phyloP scores from a whole-genome alignment of 805 yeast genomes.

The Metschnikowia kunwiensis region DNA sequence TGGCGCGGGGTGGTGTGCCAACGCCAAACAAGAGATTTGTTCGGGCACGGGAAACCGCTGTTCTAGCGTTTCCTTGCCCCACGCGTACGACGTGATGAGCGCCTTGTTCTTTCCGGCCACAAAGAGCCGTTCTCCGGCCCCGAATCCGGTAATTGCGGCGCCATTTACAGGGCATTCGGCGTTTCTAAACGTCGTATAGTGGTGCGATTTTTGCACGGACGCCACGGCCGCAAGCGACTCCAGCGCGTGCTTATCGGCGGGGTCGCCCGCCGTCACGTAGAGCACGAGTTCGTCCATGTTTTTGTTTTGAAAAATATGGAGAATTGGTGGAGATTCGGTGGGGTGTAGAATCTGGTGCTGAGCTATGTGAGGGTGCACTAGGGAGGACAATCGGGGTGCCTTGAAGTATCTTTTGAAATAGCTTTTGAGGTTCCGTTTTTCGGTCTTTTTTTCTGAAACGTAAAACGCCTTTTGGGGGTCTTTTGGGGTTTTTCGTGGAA shows the following conservation, averaged over 20 bases:
- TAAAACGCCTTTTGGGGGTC: no score
- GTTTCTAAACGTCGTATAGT: conserved; percentile 50
- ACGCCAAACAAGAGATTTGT: conserved; percentile 55
- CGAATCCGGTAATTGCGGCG: conserved; percentile 45
- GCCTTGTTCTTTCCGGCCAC: conserved; percentile 72
- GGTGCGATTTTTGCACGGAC: conserved; percentile 47
- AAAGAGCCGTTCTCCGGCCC: conserved; percentile 51
- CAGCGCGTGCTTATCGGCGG: conserved; percentile 44
- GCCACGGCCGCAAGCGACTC: conserved; percentile 40
- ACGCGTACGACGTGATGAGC: conserved; percentile 64
- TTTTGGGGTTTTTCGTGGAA: no score
- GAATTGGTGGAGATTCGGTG: no score
- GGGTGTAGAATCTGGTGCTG: no score
- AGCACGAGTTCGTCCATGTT: conserved; percentile 51
- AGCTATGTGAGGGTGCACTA: no score
- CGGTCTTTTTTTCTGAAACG: no score
- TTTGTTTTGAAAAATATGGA: no score
- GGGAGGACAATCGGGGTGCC: no score
- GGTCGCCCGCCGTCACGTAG: conserved; percentile 44
- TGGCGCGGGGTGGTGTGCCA: conserved; percentile 38
- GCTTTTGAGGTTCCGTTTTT: no score
- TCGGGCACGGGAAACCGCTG: conserved; percentile 87
- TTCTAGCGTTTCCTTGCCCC: conserved; percentile 70
- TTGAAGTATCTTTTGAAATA: no score
- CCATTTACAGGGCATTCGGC: conserved; percentile 48